A percentile compares a stretch with the other conserved stretches of the same genome.
Evolutionary conservation across 495 filamentous ascomycete species (phyloP).

Genomic region (Gamarada debralockiae): DNA sequence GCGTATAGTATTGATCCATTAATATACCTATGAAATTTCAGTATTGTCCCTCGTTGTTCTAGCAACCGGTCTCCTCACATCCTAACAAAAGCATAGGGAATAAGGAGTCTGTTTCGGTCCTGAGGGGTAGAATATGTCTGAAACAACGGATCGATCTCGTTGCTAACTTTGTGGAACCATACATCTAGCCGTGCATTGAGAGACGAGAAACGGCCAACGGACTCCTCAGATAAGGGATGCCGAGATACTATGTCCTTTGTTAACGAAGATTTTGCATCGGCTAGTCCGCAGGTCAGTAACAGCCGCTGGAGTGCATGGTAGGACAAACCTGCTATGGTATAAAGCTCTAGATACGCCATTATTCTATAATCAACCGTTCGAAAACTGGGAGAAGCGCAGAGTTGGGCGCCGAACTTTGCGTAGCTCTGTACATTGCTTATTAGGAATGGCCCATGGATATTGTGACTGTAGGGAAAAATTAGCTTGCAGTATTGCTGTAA

Average conservation of each 20-base stretch:
- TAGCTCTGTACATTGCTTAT: background rate
- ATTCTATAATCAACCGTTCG: background rate
- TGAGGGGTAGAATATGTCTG: background rate
- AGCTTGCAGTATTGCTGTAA: background rate
- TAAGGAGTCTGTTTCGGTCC: background rate
- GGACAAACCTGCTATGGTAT: background rate
- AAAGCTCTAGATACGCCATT: background rate
- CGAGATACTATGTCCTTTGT: background rate
- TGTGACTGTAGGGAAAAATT: background rate
- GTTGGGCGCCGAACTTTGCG: background rate
- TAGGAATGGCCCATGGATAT: background rate
- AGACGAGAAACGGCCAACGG: background rate
- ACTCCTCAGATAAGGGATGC: background rate
- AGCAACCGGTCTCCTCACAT: background rate
- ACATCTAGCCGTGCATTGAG: background rate
- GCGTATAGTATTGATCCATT: background rate
- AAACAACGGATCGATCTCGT: background rate
- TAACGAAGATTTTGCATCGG: background rate
- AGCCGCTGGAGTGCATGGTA: background rate
- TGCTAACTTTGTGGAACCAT: background rate
- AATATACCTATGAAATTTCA: background rate
- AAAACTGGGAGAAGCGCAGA: background rate
- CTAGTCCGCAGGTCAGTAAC: background rate
- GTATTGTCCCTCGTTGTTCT: background rate
- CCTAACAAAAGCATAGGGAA: background rate